Conservation (phyloP, 257 asterid species). For the Cordia subcordata region DNA sequence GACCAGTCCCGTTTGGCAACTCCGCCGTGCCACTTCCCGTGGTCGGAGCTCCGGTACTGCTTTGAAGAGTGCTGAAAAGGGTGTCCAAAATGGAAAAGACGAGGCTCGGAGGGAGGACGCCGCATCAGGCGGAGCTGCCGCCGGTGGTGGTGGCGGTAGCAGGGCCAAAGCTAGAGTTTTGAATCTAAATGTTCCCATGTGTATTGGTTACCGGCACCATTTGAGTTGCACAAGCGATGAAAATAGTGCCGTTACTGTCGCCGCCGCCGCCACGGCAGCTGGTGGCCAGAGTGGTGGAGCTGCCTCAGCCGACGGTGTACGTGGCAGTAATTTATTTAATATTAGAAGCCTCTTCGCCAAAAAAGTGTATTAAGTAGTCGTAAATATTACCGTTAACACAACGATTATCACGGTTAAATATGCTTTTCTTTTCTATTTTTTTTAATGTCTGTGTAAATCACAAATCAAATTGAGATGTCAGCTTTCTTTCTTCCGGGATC, state of each 20-base stretch:
- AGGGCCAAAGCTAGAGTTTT: slow-evolving; percentile 40
- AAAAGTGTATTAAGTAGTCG: slow-evolving; percentile 49
- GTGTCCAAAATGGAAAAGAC: slow-evolving; percentile 20
- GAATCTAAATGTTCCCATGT: slow-evolving; percentile 72
- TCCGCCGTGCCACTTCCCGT: slow-evolving; percentile 38
- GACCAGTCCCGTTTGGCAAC: slow-evolving; percentile 84
- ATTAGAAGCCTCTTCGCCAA: slow-evolving; percentile 68
- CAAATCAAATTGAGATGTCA: background rate
- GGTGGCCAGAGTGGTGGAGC: slow-evolving; percentile 21
- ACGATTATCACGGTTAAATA: background rate
- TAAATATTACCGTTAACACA: background rate
- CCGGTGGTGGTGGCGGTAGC: background rate
- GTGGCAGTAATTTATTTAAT: slow-evolving; percentile 63
- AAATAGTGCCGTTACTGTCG: slow-evolving; percentile 17
- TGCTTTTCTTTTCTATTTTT: background rate
- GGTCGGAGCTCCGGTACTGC: slow-evolving; percentile 27
- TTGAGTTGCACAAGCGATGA: slow-evolving; percentile 57
- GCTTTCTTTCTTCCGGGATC: background rate
- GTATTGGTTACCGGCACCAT: slow-evolving; percentile 69
- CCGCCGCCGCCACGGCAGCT: slow-evolving; percentile 13
- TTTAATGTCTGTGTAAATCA: background rate
- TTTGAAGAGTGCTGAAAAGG: slow-evolving; percentile 30
- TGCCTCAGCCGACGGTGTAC: slow-evolving; percentile 54
- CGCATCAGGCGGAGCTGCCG: slow-evolving; percentile 17
- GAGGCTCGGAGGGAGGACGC: slow-evolving; percentile 43